Evolutionary conservation across 805 yeast species (phyloP), one percentile per base, ranked within the genome.

Genomic region (Kodamaea kaohsiungensis): DNA sequence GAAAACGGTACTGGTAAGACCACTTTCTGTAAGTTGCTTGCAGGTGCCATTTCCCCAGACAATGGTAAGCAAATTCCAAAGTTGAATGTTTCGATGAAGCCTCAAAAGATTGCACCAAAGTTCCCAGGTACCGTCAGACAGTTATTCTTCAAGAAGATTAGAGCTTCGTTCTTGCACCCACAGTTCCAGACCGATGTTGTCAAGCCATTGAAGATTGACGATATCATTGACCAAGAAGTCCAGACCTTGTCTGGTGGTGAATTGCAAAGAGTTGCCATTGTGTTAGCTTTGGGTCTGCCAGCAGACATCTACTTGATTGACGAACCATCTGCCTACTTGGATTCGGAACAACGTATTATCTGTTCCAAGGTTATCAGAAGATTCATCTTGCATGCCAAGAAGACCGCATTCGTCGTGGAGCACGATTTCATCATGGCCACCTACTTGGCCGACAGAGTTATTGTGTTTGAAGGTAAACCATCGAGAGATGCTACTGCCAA

Each of bases 381-480:
- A 76, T 95, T 91, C 70, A 89, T 95, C 67, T 79, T 95, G 71
- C 99, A 95, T 71, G 85, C 97, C 64, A 92, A 93, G 81, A 95
- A 93, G 83, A 93, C 98, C 46, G 99, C 99, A n/a, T 95, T 95
- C 73, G 81, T 95, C 65, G 99, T 95, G 56, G 99, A 95, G 87
- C 99, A 95, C 86, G 99, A 95, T 84, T 95, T 95, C 84, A 95
- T 95, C 80, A 95, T 95, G 99, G 98, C 99, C 61, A 95, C 99
- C 15, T 95, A 95, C 73, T 83, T 95, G 81, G 99, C 99, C 59
- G 99, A 95, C 77, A 85, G 96, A 69, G 99, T 95, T 65, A 93
- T 95, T 83, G 98, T 95, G 54, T 95, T 93, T 68, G 99, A 95
- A 75, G 99, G 99, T 74, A 67, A 76, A 60, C 98, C 99, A 52